These are phyloP conservation scores for Apiospora phragmitis DNA, from an alignment of 2,329 filamentous ascomycete species.

Conservation along the genomic window DNA sequence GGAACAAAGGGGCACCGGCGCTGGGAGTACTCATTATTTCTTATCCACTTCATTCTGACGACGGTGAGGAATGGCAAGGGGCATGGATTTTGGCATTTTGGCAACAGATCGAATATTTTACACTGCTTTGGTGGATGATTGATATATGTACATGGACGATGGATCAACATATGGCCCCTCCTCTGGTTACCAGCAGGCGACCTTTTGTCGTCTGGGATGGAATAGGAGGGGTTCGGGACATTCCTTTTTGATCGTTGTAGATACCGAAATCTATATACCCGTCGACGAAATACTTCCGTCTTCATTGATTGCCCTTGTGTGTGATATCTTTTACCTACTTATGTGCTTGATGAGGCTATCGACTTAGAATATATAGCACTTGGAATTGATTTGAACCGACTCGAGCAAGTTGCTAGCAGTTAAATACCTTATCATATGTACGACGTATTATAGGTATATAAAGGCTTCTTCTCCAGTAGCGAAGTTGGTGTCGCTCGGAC, in stretches of 20 bases:
- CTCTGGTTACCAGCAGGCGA: constrained; percentile 6
- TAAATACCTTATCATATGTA: no score
- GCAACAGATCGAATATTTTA: background rate
- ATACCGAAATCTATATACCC: background rate
- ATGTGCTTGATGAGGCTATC: no score
- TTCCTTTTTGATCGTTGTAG: constrained; percentile 1
- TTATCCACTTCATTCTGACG: background rate
- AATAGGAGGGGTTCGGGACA: background rate
- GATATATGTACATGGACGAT: background rate
- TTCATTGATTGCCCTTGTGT: background rate
- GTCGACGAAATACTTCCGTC: background rate
- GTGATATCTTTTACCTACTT: background rate
- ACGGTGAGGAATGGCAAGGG: background rate
- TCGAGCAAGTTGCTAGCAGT: no score
- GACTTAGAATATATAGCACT: no score
- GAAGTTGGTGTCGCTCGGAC: no score
- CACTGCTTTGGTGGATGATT: background rate
- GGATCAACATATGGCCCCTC: background rate
- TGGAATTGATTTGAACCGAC: no score
- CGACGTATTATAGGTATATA: no score
- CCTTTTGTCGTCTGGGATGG: background rate
- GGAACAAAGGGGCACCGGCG: background rate
- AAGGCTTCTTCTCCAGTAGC: no score
- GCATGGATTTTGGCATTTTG: background rate
- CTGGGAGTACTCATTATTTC: background rate